These are phyloP conservation scores for Phyllosticta citribraziliensis DNA, from an alignment of 2,329 filamentous ascomycete species.

Conservation along the genomic window DNA sequence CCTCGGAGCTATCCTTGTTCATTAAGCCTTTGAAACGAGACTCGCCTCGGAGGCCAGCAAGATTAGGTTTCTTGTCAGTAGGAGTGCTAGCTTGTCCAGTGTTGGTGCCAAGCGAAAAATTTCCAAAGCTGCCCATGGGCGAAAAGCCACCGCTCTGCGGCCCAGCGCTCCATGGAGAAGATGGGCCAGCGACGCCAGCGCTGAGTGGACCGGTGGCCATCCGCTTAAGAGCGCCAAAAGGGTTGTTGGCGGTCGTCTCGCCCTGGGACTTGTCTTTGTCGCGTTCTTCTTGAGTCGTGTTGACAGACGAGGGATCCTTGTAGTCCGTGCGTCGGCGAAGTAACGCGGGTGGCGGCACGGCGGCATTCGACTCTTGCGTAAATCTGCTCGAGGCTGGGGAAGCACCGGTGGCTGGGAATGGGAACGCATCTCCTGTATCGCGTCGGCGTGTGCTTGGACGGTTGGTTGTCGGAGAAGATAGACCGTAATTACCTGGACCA, in stretches of 20 bases:
- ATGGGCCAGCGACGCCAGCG: conserved; percentile 36
- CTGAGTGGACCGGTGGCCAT: conserved; percentile 46
- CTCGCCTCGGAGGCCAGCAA: conserved; percentile 59
- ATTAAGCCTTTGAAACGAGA: conserved; percentile 82
- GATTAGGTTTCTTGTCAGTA: conserved; percentile 60
- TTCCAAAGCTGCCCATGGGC: conserved; percentile 79
- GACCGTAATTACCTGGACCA: conserved; percentile 52
- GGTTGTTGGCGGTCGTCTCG: conserved; percentile 13
- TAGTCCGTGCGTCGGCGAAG: conserved; percentile 53
- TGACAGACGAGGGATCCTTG: conserved; percentile 37
- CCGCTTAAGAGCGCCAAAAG: conserved; percentile 41
- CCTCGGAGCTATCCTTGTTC: conserved; percentile 65
- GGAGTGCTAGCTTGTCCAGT: conserved; percentile 45
- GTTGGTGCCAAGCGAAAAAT: conserved; percentile 58
- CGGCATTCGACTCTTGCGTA: conserved; percentile 50
- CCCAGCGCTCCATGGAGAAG: conserved; percentile 50
- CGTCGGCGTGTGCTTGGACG: conserved; percentile 71
- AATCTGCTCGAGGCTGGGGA: conserved; percentile 56
- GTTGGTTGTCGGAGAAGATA: conserved; percentile 63
- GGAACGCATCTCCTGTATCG: conserved; percentile 68
- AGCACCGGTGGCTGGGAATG: conserved; percentile 37
- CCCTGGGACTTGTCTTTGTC: conserved; percentile 34
- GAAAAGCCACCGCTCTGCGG: conserved; percentile 55
- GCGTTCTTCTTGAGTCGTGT: conserved; percentile 38
- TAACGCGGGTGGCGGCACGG: conserved; percentile 51